Percentiles rank a stretch among this genome's conserved stretches.
Evolutionary conservation across 345 rosid genomes (phyloP).

Genomic region (Gynandropsis gynandra): DNA sequence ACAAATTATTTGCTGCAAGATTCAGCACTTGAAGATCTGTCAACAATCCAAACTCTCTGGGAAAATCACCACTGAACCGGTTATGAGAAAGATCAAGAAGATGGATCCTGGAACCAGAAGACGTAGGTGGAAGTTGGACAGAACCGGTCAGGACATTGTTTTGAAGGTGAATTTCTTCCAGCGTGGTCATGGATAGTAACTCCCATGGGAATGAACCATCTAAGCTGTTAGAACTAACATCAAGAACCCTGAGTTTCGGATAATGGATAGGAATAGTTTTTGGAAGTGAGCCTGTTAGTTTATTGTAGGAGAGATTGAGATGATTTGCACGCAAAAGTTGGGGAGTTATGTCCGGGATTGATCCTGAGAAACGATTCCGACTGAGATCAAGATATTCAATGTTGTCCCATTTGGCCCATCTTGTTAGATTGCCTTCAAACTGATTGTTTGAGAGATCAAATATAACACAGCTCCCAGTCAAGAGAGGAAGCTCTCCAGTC

Average conservation of each 20-base stretch:
- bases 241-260: slow-evolving; percentile 81
- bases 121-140: slow-evolving; percentile 37
- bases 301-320: slow-evolving; percentile 81
- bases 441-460: slow-evolving; percentile 89
- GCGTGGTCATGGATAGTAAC: slow-evolving; percentile 53
- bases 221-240: slow-evolving; percentile 66
- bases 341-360: slow-evolving; percentile 63
- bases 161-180: slow-evolving; percentile 69
- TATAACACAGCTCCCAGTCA: slow-evolving; percentile 69
- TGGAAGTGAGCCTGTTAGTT: slow-evolving; percentile 59
- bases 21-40: slow-evolving; percentile 60
- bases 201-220: slow-evolving; percentile 57
- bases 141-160: slow-evolving; percentile 60
- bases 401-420: slow-evolving; percentile 72
- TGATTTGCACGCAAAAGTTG: slow-evolving; percentile 81
- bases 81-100: slow-evolving; percentile 83
- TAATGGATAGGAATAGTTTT: slow-evolving; percentile 46
- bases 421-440: slow-evolving; percentile 70
- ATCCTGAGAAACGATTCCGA: slow-evolving; percentile 59
- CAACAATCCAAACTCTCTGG: slow-evolving; percentile 58
- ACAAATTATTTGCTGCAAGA: slow-evolving; percentile 72
- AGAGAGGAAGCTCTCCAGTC: slow-evolving; percentile 75
- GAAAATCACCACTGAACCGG: slow-evolving; percentile 60
- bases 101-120: slow-evolving; percentile 42
- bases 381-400: slow-evolving; percentile 89